Base-by-base conservation (phyloP, 345 rosid genomes). In the Arabidopsis suecica region DNA sequence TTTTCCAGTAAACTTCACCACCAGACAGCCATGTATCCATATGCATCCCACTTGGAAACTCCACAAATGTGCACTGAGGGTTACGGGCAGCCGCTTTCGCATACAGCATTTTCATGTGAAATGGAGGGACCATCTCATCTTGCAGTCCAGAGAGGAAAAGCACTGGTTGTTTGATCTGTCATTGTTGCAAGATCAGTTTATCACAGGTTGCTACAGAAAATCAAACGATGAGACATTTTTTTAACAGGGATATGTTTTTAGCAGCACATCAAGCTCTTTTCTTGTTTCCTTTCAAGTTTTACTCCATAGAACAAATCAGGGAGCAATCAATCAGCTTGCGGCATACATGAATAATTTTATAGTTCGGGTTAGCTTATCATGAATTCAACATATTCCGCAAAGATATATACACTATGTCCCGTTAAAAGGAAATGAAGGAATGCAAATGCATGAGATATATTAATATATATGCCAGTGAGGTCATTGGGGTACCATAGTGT, bases 101-200 rank as follows among this genome's bases (percentile, higher is more conserved):
- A 74, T 96, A 93, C 44, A 96, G 86, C 90, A 90, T 74, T 82
- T 85, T 84, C 99, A 93, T 91, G 77, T 96, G 99, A 33, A 83
- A 76, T 72, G 99, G 86, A 51, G 99, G 98, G 59, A 96, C 98
- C 98, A 96, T 89, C 88, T 93, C 98, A 81, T 96, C 99, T 93
- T 86, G 91, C 82, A 89, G 83, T 9, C 99, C 99, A 56, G 99
- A 93, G 55, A 96, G 91, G 79, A 96, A 93, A 72, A 96, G 96
- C 53, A 93, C 82, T 12, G 99, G 99, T 75, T 85, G 94, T 82
- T 89, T 86, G 68, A 96, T 80, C 99, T 95, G 94, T 75, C 74
- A 49, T 74, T 25, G 49, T 48, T 73, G 50, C 22, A 70, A 63
- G 30, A 50, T 73, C 69, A 77, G 69, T 33, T 67, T 70, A 28